phyloP scores from a whole-genome alignment of 805 yeast species.

The Lachancea dasiensis region DNA sequence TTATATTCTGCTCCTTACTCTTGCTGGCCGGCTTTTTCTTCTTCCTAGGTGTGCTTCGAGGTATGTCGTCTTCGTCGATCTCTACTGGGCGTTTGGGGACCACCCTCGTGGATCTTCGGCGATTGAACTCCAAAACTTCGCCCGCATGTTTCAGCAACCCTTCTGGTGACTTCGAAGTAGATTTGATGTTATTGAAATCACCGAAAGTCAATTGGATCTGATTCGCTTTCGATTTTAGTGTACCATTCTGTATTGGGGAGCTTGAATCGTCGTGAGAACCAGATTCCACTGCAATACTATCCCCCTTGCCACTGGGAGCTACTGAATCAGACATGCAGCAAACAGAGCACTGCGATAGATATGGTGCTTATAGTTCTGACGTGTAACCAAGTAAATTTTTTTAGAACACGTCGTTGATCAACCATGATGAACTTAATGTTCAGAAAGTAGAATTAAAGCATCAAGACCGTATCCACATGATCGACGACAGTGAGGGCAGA shows the following conservation, averaged over 20 bases:
- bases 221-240: constrained; percentile 5
- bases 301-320: not conserved
- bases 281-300: too few species aligned
- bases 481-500: constrained; percentile 4
- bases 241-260: too few species aligned
- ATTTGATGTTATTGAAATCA: constrained; percentile 25
- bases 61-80: constrained; percentile 9
- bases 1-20: constrained; percentile 7
- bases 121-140: constrained; percentile 5
- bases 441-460: too few species aligned
- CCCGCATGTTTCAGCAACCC: constrained; percentile 3
- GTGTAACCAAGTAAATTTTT: constrained; percentile 3
- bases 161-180: constrained; percentile 11
- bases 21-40: constrained; percentile 7
- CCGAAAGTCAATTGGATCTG: constrained; percentile 24
- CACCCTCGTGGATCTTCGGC: constrained; percentile 11
- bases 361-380: not conserved
- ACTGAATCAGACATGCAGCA: constrained; percentile 1
- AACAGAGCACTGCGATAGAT: not conserved
- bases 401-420: too few species aligned
- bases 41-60: constrained; percentile 5
- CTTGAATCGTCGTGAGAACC: not conserved
- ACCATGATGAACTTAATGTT: too few species aligned
- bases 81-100: constrained; percentile 12
- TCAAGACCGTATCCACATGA: constrained; percentile 5